These are phyloP conservation scores for Protostelium mycophagum DNA, from an alignment of 78 protist species.

Conservation along the genomic window DNA sequence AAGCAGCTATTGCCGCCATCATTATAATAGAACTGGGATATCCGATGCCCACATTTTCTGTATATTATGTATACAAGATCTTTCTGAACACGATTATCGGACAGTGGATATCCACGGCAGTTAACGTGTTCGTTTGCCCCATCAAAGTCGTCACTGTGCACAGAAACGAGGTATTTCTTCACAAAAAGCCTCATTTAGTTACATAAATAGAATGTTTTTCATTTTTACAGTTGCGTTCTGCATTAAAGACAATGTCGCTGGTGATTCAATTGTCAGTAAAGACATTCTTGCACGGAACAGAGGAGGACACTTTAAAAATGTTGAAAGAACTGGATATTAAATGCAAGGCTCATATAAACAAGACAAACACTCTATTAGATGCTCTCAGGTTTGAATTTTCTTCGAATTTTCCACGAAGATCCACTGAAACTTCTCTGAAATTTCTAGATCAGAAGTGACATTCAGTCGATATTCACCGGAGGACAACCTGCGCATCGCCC, in stretches of 20 bases:
- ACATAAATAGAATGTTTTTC: too few species aligned
- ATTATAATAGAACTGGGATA: neutral
- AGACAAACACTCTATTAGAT: neutral
- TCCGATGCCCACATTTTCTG: neutral
- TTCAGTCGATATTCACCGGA: too few species aligned
- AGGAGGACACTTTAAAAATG: neutral
- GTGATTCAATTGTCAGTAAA: neutral
- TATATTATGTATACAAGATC: neutral
- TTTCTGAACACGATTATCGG: neutral
- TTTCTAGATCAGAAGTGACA: too few species aligned
- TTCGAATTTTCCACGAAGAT: too few species aligned
- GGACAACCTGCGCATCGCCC: neutral
- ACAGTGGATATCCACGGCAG: neutral
- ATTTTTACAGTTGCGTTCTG: neutral
- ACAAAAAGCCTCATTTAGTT: too few species aligned
- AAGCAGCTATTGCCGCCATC: neutral
- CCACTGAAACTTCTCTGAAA: too few species aligned
- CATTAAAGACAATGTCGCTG: neutral
- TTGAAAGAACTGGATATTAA: neutral
- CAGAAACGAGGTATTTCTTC: neutral
- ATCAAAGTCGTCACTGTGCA: neutral
- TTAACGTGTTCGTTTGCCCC: neutral
- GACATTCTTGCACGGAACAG: neutral
- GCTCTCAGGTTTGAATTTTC: neutral
- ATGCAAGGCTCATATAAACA: neutral